Evolutionary conservation across 2,329 filamentous ascomycete species (phyloP).

Genomic region (Cercospora sp.): DNA sequence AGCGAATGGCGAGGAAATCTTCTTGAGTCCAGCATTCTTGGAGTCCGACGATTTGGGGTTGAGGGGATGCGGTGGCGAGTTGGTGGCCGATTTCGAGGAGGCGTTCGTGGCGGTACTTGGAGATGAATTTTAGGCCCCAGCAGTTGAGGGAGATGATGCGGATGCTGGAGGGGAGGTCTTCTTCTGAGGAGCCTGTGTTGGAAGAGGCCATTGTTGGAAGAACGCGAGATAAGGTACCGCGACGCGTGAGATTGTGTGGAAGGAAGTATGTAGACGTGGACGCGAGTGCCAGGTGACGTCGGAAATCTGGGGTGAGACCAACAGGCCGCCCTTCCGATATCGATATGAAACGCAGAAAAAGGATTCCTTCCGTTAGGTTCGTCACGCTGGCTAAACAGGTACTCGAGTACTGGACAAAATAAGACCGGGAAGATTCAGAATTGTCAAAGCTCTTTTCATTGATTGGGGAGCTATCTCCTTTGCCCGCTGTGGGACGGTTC

Average conservation of each 20-base stretch:
- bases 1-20: constrained; percentile 77
- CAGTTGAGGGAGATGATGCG: constrained; percentile 89
- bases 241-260: neutral
- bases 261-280: neutral
- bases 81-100: constrained; percentile 80
- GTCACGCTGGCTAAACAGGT: neutral
- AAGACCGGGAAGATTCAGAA: constrained; percentile 16
- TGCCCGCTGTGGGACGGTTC: constrained; percentile 3
- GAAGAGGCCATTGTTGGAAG: neutral
- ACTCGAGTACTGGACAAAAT: neutral
- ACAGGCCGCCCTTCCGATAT: neutral
- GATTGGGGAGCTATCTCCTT: constrained; percentile 14
- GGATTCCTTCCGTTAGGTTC: neutral
- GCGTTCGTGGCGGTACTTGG: constrained; percentile 73
- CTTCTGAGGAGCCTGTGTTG: neutral
- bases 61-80: constrained; percentile 65
- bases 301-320: neutral
- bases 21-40: constrained; percentile 92
- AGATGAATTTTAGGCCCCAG: constrained; percentile 91
- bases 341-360: constrained; percentile 5
- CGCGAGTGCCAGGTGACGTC: neutral
- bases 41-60: constrained; percentile 83
- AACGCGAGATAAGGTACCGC: neutral
- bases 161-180: constrained; percentile 48
- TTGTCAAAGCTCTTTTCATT: constrained; percentile 19